Evolutionary conservation across 2,329 filamentous ascomycete species (phyloP).

Genomic region (Fusarium stilboides): DNA sequence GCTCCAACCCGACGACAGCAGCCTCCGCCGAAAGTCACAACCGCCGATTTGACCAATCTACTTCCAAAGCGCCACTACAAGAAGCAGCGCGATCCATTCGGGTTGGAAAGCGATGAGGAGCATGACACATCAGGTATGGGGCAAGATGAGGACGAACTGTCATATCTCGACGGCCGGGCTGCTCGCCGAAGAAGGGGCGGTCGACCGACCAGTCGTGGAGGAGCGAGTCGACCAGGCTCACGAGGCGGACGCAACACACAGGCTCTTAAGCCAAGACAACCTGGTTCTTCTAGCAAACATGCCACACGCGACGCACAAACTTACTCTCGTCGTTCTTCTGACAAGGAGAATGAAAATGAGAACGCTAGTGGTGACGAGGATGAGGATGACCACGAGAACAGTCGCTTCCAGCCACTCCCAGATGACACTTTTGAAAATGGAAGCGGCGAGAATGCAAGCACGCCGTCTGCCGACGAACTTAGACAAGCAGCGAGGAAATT

Average conservation of each 20-base stretch:
- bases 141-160: conserved; percentile 71
- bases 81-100: conserved; percentile 57
- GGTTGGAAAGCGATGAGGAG: conserved; percentile 63
- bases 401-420: conserved; percentile 60
- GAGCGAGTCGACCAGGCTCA: conserved; percentile 49
- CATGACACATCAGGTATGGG: conserved; percentile 64
- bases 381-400: conserved; percentile 55
- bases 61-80: conserved; percentile 68
- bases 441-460: conserved; percentile 54
- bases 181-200: conserved; percentile 55
- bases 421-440: conserved; percentile 62
- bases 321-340: conserved; percentile 67
- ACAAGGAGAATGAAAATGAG: conserved; percentile 69
- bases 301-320: conserved; percentile 58
- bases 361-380: conserved; percentile 50
- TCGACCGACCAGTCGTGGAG: conserved; percentile 51
- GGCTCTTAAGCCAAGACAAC: conserved; percentile 47
- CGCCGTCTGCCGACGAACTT: conserved; percentile 67
- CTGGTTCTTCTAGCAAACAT: conserved; percentile 37
- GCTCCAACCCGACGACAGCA: conserved; percentile 55
- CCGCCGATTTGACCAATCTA: conserved; percentile 68
- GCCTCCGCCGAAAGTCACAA: conserved; percentile 63
- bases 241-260: conserved; percentile 46
- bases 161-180: conserved; percentile 59
- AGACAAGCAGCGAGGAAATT: conserved; percentile 74